Base-by-base conservation (phyloP, 2,329 filamentous ascomycete species). In the Boeremia exigua region DNA sequence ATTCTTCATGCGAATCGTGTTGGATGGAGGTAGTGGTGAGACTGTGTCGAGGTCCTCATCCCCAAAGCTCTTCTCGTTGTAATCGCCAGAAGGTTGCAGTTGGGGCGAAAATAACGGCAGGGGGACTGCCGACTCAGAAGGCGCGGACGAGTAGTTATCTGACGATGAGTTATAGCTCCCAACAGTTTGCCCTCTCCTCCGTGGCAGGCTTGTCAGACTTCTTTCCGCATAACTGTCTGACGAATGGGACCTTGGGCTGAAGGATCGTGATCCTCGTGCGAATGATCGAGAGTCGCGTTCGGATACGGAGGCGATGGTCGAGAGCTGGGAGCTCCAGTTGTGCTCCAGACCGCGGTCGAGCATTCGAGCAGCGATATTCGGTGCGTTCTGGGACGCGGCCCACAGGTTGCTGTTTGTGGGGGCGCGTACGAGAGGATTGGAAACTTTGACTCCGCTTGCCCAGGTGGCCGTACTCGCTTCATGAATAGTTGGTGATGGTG, bases 241-340 rank as follows among this genome's bases (percentile, higher is more conserved):
- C 14, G 72, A 73, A 12, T 68, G 66, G 14, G 71, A 72, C 42
- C 69, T 62, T 14, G 66, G 67, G 44, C 69, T 68, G 36, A 71
- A 63, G 1, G 72, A 75, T 38, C 63, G 68, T 38, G 73, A 73
- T 51, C 47, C 57, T 34, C 72, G 67, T 38, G 65, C 68, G 47
- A 72, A 56, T 19, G 73, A 75, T 49, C 68, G 67, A 28, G 73
- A 75, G 40, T 65, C 69, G 54, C 71, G 72, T 53, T 75, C 73
- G 29, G 73, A 75, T 33, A 70, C 69, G 12, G 73, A 75, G 25
- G 63, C 60, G 37, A 75, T 75, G 15, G 74, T 77, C 47, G 74
- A 76, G 40, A 76, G 68, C 63, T 75, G 72, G 17, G 74, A 74
- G 62, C 73, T 76, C 74, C 73, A 76, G 42, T 74, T 71, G 57